Base-by-base conservation (phyloP, 2,329 filamentous ascomycete genomes). In the Dothideomycetes sp. region DNA sequence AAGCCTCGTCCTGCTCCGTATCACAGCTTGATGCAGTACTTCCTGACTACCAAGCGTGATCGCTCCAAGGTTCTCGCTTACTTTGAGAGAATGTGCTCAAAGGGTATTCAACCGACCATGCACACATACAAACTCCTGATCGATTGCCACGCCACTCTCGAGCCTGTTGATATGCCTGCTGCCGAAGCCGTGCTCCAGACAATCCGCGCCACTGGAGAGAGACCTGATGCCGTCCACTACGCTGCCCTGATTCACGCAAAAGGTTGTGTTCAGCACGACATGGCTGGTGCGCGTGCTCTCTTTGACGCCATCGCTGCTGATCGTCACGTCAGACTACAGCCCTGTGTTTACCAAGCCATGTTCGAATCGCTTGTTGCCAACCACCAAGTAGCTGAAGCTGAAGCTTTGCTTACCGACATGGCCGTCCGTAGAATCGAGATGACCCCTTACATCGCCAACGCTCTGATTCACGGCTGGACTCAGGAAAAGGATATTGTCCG, bases 21-120 rank as follows among this genome's bases (percentile, higher is more conserved):
- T 73, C 95, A 98, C 71, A 94, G 86, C 64, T 84, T 98, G 80
- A 98, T 98, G 78, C 91, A 98, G 61, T 96, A 94, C 68, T 98
- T 96, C 76, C 71, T 96, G 51, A 94, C 85, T 43, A 96, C 89
- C 41, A 96, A 96, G 76, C 85, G 87, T 39, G 89, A 98, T 62
- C 89, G 91, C 66, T 68, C 73, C 61, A 96, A 96, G 76, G 89
- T 95, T 4, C 73, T 98, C 17, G 74, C 80, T 22, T 98, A 96
- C 71, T 96, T 94, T 59, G 82, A 94, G 63, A 84, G 89, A 47
- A 96, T 98, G 91, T 78, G 82, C 59, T 73, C 77, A 16, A 84
- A 82, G 67, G 78, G 80, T 43, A 98, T 98, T 57, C 71, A 83
- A 45, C 89, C 91, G 2, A 96, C 91, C 1, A 83, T 86, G 47